Conservation (phyloP, 345 rosid genomes). For the Eucalyptus rudis region DNA sequence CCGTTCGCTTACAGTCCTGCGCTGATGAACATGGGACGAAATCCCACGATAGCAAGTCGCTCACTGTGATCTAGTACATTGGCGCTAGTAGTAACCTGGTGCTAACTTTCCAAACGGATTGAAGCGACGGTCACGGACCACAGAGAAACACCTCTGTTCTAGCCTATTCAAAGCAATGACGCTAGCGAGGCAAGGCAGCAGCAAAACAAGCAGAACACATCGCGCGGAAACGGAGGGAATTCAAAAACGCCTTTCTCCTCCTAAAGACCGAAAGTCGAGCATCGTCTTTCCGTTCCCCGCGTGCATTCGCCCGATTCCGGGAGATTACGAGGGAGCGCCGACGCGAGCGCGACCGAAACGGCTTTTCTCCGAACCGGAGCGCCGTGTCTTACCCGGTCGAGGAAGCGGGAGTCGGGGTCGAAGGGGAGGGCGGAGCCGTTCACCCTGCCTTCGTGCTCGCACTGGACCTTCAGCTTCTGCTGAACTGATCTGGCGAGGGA, state of each 20-base stretch:
- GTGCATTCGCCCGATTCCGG: background rate
- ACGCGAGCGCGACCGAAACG: background rate
- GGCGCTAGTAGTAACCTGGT: background rate
- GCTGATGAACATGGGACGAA: background rate
- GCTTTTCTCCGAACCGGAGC: background rate
- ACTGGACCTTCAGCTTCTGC: conserved; percentile 18
- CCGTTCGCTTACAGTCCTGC: background rate
- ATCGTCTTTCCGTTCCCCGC: background rate
- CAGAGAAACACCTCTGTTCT: background rate
- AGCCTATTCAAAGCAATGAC: background rate
- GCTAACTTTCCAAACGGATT: background rate
- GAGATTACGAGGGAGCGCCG: background rate
- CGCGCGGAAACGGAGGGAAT: too few relatives aligned
- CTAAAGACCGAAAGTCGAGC: background rate
- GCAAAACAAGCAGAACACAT: background rate
- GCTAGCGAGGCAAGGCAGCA: background rate
- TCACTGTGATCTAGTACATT: background rate
- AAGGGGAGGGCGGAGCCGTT: conserved; percentile 34
- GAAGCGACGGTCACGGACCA: background rate
- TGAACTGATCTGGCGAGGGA: conserved; percentile 6
- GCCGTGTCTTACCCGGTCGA: conserved; percentile 43
- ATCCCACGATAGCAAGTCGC: background rate
- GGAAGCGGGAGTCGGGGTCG: conserved; percentile 62
- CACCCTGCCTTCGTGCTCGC: conserved; percentile 42
- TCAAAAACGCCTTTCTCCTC: background rate